phyloP scores from a whole-genome alignment of 1,284 basidiomycete genomes.

The Bjerkandera adusta region DNA sequence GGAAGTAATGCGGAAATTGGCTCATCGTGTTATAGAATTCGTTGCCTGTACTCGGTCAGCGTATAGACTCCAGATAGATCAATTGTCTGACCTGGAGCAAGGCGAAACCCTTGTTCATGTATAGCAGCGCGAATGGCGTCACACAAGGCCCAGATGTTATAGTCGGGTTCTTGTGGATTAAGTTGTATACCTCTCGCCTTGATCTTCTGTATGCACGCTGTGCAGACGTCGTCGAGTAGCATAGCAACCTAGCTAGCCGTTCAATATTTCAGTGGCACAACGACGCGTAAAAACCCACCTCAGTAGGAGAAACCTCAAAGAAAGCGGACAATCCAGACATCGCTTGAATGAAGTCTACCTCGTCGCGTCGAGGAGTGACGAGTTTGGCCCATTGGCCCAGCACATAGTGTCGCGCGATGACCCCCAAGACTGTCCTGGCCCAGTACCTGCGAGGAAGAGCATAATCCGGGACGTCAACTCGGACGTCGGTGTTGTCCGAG shows the following conservation, averaged over 20 bases:
- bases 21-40: slow-evolving; percentile 43
- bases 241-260: slow-evolving; percentile 31
- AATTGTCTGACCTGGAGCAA: slow-evolving; percentile 23
- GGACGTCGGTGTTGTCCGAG: slow-evolving; percentile 25
- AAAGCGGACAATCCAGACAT: slow-evolving; percentile 55
- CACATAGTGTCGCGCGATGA: slow-evolving; percentile 44
- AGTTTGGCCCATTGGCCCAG: slow-evolving; percentile 41
- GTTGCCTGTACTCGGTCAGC: slow-evolving; percentile 12
- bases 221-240: slow-evolving; percentile 39
- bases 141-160: slow-evolving; percentile 20
- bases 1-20: slow-evolving; percentile 58
- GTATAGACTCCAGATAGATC: not conserved
- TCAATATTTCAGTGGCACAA: not conserved
- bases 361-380: slow-evolving; percentile 11
- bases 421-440: slow-evolving; percentile 43
- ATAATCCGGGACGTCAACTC: too few relatives aligned
- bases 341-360: slow-evolving; percentile 44
- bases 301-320: slow-evolving; percentile 42
- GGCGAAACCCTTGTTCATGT: slow-evolving; percentile 20
- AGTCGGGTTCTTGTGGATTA: slow-evolving; percentile 16
- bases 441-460: slow-evolving; percentile 52
- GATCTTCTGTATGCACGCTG: slow-evolving; percentile 34
- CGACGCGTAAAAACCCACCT: slow-evolving; percentile 33
- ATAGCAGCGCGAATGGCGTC: slow-evolving; percentile 20
- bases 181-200: slow-evolving; percentile 11